Evolutionary conservation across 352 stramenopile genomes (phyloP), one percentile per base, ranked within the genome.

Genomic region (Discostella stelligera): DNA sequence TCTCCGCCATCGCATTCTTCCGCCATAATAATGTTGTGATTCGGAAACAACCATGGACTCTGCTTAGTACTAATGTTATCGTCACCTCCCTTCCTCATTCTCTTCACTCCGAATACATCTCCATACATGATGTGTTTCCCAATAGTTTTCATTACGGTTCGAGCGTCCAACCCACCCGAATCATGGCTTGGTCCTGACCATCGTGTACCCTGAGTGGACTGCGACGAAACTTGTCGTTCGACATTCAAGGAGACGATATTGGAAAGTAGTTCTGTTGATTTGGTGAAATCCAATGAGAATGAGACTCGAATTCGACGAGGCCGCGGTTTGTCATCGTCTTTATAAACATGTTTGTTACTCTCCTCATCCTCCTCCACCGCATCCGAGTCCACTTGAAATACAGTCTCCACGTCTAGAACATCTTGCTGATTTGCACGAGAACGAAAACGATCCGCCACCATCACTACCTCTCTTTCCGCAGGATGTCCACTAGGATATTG

Each of bases 91-190:
- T 74, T 75, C 13, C 7, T 8, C 30, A 44, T 21, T 55, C 59
- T 75, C 59, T 74, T 80, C 1, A 71, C 65, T 23, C 49, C 59
- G 67, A 80, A 80, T 7, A 71, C 59, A 71, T 80, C 72, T 21
- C 72, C 72, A 58, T 75, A 64, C 49, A 68, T 48, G 21, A 80
- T 80, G n/a, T 76, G 54, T 56, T 73, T 75, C 16, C 86, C 86
- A 59, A 90, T 67, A 23, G 80, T 74, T 21, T 61, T 71, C 21
- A 77, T 72, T 0, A 92, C 84, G 23, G 75, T 83, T 25, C 79
- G 71, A 41, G 75, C 84, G 80, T 90, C 84, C 14, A 92, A 62
- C 56, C 86, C 86, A 41, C 86, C 86, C 52, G 83, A 83, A 80
- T 90, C 77, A 18, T 67, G 73, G 41, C 53, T 46, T 37, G 63